Base-by-base conservation (phyloP, 768 basidiomycete genomes). In the Jaapia argillacea region DNA sequence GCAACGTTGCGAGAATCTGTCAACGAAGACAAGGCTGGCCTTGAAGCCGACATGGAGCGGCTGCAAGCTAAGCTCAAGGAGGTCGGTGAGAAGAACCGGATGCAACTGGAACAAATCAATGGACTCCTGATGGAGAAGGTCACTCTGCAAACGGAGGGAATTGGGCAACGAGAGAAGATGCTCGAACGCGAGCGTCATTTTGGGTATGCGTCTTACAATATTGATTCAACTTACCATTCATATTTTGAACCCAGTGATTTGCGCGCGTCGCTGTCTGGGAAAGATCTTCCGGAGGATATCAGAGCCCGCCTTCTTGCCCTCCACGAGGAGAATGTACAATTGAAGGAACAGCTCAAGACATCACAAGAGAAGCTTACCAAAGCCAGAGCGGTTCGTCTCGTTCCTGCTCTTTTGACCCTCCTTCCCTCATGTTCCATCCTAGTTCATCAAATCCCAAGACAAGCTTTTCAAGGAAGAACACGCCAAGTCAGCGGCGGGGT, bases 361-460 rank as follows among this genome's bases (percentile, higher is more conserved):
- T 58, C 71, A 0, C 74, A 79, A 45, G 85, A 88, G 48, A 90
- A 91, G 58, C 68, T 97, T 35, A 58, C 66, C 47, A 91, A 90
- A 58, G 89, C 90, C 4, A 81, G 79, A 53, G 69, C 73, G 54
- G 87, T 87, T 58, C 45, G 68, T 46, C 5, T 16, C 6, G 27
- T 25, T 44, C 6, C 20, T 25, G 2, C 12, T 23, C 2, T 24
- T 21, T 45, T 26, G 18, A 31, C 44, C 21, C 42, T 14, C 24
- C 22, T 13, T 14, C 12, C 10, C 12, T 3, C 2, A 4, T n/a
- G n/a, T n/a, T n/a, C n/a, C n/a, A 13, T 16, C 42, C 16, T 54
- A 93, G 87, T 92, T 94, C 61, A 90, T 97, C 67, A 90, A 89
- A 58, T 73, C 80, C 24, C 92, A 94, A 59, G 91, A 96, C 63